Conservation (phyloP, 257 asterid species). For the Lithospermum erythrorhizon region DNA sequence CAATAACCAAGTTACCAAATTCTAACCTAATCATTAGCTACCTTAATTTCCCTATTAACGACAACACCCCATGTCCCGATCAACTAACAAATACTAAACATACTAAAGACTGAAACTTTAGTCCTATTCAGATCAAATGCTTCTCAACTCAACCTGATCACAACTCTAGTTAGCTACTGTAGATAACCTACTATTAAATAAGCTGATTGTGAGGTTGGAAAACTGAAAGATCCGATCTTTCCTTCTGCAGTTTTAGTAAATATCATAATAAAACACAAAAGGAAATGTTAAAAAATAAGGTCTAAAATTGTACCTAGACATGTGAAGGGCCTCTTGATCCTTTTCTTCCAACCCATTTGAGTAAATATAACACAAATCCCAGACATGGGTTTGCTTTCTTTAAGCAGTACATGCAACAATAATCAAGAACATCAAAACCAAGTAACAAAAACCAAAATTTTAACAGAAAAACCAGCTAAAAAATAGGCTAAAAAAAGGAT, state of each 20-base stretch:
- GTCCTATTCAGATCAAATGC: slow-evolving; percentile 6
- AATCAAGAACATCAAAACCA: slow-evolving; percentile 4
- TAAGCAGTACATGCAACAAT: background rate
- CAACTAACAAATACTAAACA: slow-evolving; percentile 9
- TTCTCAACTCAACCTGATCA: slow-evolving; percentile 1
- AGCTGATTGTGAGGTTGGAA: slow-evolving; percentile 8
- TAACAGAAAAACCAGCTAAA: slow-evolving; percentile 8
- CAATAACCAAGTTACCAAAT: background rate
- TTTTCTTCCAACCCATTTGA: slow-evolving; percentile 30
- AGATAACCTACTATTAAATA: background rate
- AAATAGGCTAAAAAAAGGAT: background rate
- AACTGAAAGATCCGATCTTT: slow-evolving; percentile 14
- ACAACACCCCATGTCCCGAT: slow-evolving; percentile 9
- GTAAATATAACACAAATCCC: slow-evolving; percentile 6
- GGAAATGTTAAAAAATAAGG: background rate
- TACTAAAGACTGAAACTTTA: slow-evolving; percentile 4
- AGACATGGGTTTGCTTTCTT: slow-evolving; percentile 11
- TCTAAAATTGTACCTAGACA: slow-evolving; percentile 26
- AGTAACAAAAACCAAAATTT: slow-evolving; percentile 5
- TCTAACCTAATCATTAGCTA: slow-evolving; percentile 7
- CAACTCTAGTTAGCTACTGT: background rate
- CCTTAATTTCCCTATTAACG: slow-evolving; percentile 4
- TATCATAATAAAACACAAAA: slow-evolving; percentile 1
- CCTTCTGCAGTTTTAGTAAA: slow-evolving; percentile 22
- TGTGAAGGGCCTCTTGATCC: slow-evolving; percentile 19